phyloP scores from a whole-genome alignment of 495 filamentous ascomycete species.

The Penicillium bovifimosum region DNA sequence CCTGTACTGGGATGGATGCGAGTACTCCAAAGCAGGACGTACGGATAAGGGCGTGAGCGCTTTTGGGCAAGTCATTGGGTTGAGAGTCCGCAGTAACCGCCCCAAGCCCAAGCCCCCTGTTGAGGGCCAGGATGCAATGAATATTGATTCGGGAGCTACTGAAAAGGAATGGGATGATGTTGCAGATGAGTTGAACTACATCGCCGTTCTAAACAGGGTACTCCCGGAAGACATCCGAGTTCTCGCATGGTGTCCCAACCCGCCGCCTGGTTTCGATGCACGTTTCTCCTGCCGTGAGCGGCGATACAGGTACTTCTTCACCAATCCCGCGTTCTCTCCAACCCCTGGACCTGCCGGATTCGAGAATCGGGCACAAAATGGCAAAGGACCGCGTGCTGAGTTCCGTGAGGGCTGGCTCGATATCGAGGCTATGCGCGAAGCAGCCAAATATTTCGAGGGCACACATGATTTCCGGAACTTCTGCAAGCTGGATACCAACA shows the following conservation, averaged over 20 bases:
- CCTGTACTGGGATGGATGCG: slow-evolving; percentile 69
- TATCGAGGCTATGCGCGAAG: slow-evolving; percentile 78
- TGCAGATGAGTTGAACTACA: slow-evolving; percentile 77
- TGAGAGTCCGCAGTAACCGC: slow-evolving; percentile 73
- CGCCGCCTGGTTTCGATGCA: slow-evolving; percentile 74
- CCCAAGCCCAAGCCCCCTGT: slow-evolving; percentile 38
- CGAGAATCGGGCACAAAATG: slow-evolving; percentile 16
- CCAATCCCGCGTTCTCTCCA: slow-evolving; percentile 78
- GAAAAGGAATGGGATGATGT: slow-evolving; percentile 63
- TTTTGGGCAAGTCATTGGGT: slow-evolving; percentile 88
- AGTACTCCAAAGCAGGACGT: slow-evolving; percentile 91
- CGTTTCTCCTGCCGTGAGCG: slow-evolving; percentile 90
- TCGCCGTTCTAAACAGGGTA: slow-evolving; percentile 72
- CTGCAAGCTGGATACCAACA: slow-evolving; percentile 81
- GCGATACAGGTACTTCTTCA: slow-evolving; percentile 95
- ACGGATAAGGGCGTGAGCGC: slow-evolving; percentile 93
- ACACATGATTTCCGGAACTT: slow-evolving; percentile 95
- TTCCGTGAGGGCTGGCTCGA: slow-evolving; percentile 60
- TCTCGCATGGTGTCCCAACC: slow-evolving; percentile 86
- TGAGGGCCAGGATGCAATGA: slow-evolving; percentile 19
- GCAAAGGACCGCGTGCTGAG: slow-evolving; percentile 22
- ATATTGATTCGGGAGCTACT: slow-evolving; percentile 24
- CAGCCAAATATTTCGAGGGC: slow-evolving; percentile 72
- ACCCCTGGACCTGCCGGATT: slow-evolving; percentile 36
- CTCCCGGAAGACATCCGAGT: slow-evolving; percentile 85